These are phyloP conservation scores for Hanseniaspora occidentalis DNA, from an alignment of 805 yeast species.

Conservation along the genomic window DNA sequence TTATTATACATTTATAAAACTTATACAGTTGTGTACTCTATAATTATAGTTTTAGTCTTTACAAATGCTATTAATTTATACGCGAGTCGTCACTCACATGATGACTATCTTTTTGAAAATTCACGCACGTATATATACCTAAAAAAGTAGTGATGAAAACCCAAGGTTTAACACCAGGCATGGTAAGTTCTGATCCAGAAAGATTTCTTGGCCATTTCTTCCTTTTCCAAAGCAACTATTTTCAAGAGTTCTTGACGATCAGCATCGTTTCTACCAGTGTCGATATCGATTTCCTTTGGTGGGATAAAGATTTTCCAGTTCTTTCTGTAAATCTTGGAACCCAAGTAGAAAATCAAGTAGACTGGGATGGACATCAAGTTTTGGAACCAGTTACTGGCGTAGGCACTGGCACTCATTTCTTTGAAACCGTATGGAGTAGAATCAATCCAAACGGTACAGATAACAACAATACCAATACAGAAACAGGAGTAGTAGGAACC, in stretches of 20 bases:
- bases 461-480: conserved; percentile 46
- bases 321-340: conserved; percentile 43
- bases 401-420: conserved; percentile 33
- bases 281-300: conserved; percentile 43
- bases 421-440: conserved; percentile 49
- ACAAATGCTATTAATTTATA: too few relatives aligned
- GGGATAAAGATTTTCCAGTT: conserved; percentile 30
- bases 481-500: conserved; percentile 56
- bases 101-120: too few relatives aligned
- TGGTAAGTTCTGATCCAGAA: conserved; percentile 32
- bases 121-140: too few relatives aligned
- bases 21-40: too few relatives aligned
- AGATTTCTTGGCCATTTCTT: conserved; percentile 31
- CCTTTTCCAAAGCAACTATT: conserved; percentile 41
- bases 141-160: too few relatives aligned
- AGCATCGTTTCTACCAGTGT: conserved; percentile 47
- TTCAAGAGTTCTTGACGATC: conserved; percentile 41
- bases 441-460: conserved; percentile 78
- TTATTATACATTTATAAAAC: too few relatives aligned
- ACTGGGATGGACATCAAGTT: conserved; percentile 56
- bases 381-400: conserved; percentile 48
- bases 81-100: too few relatives aligned
- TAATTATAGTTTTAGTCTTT: too few relatives aligned
- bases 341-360: conserved; percentile 42
- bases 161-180: conserved; percentile 39